These are phyloP conservation scores for Hyphodiscus sp. DNA, from an alignment of 2,329 filamentous ascomycete genomes.

Conservation along the genomic window DNA sequence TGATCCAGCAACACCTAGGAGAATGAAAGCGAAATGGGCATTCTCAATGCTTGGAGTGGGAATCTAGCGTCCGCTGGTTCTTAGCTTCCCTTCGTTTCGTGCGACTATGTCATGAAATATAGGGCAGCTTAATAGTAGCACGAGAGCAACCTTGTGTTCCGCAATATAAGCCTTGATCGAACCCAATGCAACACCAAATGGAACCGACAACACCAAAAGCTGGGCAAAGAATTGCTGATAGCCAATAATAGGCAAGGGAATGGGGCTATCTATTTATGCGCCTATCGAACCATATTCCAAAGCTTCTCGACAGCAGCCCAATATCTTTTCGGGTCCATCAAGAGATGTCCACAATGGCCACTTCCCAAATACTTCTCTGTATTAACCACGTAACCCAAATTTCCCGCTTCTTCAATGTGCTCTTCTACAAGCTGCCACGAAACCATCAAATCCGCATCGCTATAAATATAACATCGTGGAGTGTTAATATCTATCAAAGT, in stretches of 20 bases:
- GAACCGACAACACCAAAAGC: not conserved
- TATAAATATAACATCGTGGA: conserved; percentile 25
- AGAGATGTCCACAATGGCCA: conserved; percentile 2
- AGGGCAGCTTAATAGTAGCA: too few species aligned
- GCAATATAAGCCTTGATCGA: too few species aligned
- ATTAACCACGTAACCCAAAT: conserved; percentile 13
- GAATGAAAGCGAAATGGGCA: conserved; percentile 45
- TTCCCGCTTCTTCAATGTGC: conserved; percentile 21
- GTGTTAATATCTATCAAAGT: conserved; percentile 11
- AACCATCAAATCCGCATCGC: conserved; percentile 23
- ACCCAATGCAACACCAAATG: too few species aligned
- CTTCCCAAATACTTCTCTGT: conserved; percentile 18
- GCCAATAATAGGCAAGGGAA: too few species aligned
- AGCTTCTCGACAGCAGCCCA: conserved; percentile 19
- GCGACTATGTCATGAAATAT: not conserved
- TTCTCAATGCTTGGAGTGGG: conserved; percentile 12
- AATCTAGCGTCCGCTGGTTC: not conserved
- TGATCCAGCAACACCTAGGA: conserved; percentile 41
- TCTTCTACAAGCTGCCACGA: conserved; percentile 22
- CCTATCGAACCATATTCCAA: conserved; percentile 10
- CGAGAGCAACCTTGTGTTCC: too few species aligned
- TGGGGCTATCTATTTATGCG: not conserved
- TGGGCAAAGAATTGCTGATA: not conserved
- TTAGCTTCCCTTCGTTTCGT: too few species aligned
- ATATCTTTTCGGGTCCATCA: conserved; percentile 11